Evolutionary conservation across 106 monocot species (phyloP).

Genomic region (Apostasia shenzhenica): DNA sequence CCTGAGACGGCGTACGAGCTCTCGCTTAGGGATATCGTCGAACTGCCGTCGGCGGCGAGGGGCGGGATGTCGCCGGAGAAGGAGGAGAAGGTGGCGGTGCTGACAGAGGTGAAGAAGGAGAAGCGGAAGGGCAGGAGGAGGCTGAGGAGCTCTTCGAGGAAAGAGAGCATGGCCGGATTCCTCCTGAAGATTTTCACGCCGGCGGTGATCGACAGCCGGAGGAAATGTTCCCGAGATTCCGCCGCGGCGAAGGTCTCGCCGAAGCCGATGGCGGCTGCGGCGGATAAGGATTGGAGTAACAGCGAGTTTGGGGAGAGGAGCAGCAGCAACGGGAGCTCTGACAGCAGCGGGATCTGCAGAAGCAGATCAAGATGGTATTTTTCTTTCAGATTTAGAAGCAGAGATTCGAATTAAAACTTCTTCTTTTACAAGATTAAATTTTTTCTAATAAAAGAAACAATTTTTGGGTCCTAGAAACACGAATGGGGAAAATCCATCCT

Average conservation of each 20-base stretch:
- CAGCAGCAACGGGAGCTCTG: constrained; percentile 1
- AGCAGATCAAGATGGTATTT: neutral
- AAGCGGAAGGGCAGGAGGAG: neutral
- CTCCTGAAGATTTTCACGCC: constrained; percentile 25
- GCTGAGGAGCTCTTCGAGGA: constrained; percentile 10
- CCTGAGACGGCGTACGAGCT: constrained; percentile 36
- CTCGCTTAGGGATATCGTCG: constrained; percentile 44
- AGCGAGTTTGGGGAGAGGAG: constrained; percentile 1
- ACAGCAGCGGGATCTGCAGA: neutral
- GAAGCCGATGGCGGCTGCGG: constrained; percentile 8
- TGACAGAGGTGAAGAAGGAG: constrained; percentile 1
- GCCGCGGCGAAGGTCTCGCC: constrained; percentile 2
- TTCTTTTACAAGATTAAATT: no score
- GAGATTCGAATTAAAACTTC: no score
- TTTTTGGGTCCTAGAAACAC: no score
- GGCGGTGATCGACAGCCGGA: neutral
- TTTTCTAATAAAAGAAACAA: no score
- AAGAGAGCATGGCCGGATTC: constrained; percentile 16
- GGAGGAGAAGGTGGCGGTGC: neutral
- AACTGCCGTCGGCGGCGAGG: neutral
- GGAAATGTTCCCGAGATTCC: neutral
- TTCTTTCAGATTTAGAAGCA: neutral
- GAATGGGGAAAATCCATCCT: no score
- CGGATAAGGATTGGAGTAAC: neutral
- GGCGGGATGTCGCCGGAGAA: neutral